Evolutionary conservation across 495 filamentous ascomycete genomes (phyloP).

Genomic region (Penicillium dipodomyicola): DNA sequence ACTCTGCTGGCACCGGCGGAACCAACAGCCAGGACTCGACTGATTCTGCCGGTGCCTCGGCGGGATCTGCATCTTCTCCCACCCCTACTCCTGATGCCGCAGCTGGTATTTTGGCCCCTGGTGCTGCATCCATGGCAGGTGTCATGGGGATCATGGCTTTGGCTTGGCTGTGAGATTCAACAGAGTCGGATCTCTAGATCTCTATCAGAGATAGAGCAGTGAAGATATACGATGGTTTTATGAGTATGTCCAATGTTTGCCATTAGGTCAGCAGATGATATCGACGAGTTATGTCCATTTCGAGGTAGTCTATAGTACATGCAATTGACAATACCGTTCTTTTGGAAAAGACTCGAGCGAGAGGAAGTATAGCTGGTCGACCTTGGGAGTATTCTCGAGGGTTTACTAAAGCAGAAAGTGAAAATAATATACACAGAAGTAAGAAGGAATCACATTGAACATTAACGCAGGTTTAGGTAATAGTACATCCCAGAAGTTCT

Average conservation of each 20-base stretch:
- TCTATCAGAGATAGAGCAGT: not conserved
- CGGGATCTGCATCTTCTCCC: slow-evolving; percentile 12
- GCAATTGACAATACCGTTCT: not conserved
- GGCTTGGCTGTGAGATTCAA: slow-evolving; percentile 25
- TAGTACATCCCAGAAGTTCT: not conserved
- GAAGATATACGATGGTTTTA: slow-evolving; percentile 3
- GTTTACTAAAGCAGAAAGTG: not conserved
- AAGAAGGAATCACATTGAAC: not conserved
- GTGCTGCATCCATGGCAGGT: slow-evolving; percentile 21
- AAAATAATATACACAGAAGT: not conserved
- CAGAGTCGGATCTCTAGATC: not conserved
- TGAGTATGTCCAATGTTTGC: slow-evolving; percentile 10
- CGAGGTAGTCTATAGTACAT: not conserved
- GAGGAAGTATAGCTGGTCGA: not conserved
- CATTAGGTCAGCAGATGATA: slow-evolving; percentile 6
- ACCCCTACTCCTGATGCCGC: slow-evolving; percentile 25
- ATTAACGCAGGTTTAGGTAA: not conserved
- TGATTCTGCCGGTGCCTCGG: not conserved
- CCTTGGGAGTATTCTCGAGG: not conserved
- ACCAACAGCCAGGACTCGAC: slow-evolving; percentile 8
- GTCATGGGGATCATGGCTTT: slow-evolving; percentile 28
- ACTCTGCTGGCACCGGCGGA: slow-evolving; percentile 1
- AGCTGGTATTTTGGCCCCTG: slow-evolving; percentile 14
- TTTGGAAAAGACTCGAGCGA: not conserved
- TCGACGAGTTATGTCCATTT: not conserved